Conservation (phyloP, 129 eudicot genomes). For the Flaveria brownii region DNA sequence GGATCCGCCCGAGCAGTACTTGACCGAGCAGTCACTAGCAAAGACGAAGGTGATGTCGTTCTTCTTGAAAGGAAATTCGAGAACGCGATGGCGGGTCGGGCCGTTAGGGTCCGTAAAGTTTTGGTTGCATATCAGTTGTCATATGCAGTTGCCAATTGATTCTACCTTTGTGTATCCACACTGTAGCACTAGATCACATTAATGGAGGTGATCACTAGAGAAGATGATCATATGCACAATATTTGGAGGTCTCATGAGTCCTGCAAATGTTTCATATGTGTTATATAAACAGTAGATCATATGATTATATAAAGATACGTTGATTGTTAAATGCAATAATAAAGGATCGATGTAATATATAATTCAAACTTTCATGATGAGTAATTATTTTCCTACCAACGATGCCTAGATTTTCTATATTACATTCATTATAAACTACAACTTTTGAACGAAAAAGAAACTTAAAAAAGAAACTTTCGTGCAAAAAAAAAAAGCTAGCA, state of each 20-base stretch:
- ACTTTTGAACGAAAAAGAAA: too few relatives aligned
- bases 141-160: slow-evolving; percentile 1
- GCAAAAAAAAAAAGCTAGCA: too few relatives aligned
- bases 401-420: too few relatives aligned
- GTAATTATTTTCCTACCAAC: too few relatives aligned
- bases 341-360: neutral
- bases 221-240: neutral
- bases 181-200: slow-evolving; percentile 6
- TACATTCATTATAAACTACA: too few relatives aligned
- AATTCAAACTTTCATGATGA: neutral
- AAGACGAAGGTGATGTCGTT: slow-evolving; percentile 26
- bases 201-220: neutral
- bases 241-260: neutral
- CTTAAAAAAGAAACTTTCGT: too few relatives aligned
- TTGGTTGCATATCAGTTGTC: slow-evolving; percentile 10
- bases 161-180: neutral
- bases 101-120: neutral
- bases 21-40: slow-evolving; percentile 36
- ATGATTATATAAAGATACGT: neutral
- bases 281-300: neutral
- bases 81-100: slow-evolving; percentile 62
- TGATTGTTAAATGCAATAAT: neutral
- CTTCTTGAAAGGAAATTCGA: slow-evolving; percentile 53
- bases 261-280: neutral
- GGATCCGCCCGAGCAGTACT: slow-evolving; percentile 29